phyloP scores from a whole-genome alignment of 1,139 yeast species.

The Yamadazyma oceani region DNA sequence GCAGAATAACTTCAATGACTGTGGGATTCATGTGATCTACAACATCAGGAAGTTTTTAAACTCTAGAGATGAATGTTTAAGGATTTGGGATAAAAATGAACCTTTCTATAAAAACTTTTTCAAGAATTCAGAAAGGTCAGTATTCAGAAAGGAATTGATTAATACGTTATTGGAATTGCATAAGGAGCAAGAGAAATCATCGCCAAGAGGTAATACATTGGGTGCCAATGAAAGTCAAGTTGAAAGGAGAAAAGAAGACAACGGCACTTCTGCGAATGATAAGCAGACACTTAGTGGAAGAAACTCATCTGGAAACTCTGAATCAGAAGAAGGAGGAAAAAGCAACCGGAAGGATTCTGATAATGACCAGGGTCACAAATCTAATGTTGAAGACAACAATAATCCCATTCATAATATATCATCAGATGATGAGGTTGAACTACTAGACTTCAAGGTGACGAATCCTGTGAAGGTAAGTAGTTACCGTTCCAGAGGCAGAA shows the following conservation, averaged over 20 bases:
- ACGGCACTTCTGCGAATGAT: no score
- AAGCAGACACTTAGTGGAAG: no score
- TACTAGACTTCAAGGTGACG: constrained; percentile 15
- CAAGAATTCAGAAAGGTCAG: constrained; percentile 32
- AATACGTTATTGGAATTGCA: constrained; percentile 28
- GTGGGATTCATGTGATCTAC: constrained; percentile 90
- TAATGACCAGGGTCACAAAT: not conserved
- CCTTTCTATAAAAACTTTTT: constrained; percentile 22
- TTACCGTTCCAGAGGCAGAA: not conserved
- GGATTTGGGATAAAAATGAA: constrained; percentile 43
- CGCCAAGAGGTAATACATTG: not conserved
- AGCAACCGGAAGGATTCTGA: constrained; percentile 6
- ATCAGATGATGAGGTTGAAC: constrained; percentile 27
- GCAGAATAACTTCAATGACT: constrained; percentile 88
- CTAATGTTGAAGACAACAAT: not conserved
- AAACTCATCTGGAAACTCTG: not conserved
- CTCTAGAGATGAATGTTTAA: constrained; percentile 49
- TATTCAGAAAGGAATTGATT: constrained; percentile 32
- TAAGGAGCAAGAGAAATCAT: constrained; percentile 1
- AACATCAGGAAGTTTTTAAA: constrained; percentile 68
- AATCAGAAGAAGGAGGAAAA: not conserved
- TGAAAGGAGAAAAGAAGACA: no score
- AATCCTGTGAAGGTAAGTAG: not conserved
- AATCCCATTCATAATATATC: not conserved
- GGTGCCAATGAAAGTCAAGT: not conserved